Evolutionary conservation across 495 filamentous ascomycete genomes (phyloP).

Genomic region (Corynascus novoguineensis): DNA sequence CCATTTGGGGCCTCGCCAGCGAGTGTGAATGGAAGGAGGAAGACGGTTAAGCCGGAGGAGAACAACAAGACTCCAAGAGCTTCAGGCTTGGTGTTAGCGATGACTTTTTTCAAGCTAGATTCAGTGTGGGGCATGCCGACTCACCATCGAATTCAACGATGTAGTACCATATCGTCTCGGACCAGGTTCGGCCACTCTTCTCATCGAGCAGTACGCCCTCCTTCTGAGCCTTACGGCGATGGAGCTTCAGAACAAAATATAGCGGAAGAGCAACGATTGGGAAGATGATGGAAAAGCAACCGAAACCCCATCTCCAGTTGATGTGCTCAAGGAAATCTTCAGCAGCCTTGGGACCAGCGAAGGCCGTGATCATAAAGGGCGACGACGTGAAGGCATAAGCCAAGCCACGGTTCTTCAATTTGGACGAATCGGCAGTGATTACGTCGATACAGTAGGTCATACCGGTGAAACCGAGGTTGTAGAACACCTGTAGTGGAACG

Average conservation of each 20-base stretch:
- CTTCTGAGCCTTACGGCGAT: constrained; percentile 48
- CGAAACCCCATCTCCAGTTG: constrained; percentile 57
- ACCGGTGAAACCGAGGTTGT: constrained; percentile 35
- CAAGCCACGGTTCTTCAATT: constrained; percentile 52
- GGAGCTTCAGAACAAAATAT: constrained; percentile 40
- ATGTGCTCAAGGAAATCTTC: constrained; percentile 34
- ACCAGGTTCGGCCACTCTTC: constrained; percentile 39
- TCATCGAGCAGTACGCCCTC: constrained; percentile 23
- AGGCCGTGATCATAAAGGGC: constrained; percentile 55
- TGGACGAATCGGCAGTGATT: constrained; percentile 56
- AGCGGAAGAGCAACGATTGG: constrained; percentile 47
- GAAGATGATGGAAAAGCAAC: constrained; percentile 50
- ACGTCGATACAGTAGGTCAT: constrained; percentile 50
- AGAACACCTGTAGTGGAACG: constrained; percentile 32
- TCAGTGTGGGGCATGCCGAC: not conserved
- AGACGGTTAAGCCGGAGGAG: constrained; percentile 49
- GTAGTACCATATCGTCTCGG: constrained; percentile 46
- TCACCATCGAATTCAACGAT: constrained; percentile 51
- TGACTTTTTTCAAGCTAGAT: not conserved
- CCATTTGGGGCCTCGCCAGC: constrained; percentile 37
- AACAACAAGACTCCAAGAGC: constrained; percentile 49
- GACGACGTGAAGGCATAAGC: constrained; percentile 51
- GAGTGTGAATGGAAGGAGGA: constrained; percentile 59
- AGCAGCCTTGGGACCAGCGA: constrained; percentile 38
- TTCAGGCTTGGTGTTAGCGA: not conserved